Evolutionary conservation across 2,329 filamentous ascomycete species (phyloP).

Genomic region (Lecanicillium sp.): DNA sequence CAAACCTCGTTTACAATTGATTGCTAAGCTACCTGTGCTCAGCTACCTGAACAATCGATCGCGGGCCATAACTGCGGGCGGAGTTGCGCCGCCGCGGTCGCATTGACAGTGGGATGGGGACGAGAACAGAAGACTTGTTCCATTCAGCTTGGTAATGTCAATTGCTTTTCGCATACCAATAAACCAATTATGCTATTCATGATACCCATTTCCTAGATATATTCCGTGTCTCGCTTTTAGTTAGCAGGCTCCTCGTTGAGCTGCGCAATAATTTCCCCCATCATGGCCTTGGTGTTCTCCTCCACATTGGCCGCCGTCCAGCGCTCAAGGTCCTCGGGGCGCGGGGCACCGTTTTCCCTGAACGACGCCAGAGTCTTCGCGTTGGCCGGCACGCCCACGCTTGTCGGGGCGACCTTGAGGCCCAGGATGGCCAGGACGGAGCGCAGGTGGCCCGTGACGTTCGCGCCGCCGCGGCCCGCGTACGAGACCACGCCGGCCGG

Average conservation of each 20-base stretch:
- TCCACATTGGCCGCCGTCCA: constrained; percentile 1
- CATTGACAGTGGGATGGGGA: too few species aligned
- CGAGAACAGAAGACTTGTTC: too few species aligned
- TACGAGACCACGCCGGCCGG: constrained; percentile 47
- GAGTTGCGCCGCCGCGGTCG: too few species aligned
- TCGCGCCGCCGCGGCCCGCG: constrained; percentile 37
- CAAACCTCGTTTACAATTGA: too few species aligned
- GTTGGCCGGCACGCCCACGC: not conserved
- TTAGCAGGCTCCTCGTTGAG: not conserved
- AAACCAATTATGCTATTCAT: too few species aligned
- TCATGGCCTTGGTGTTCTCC: constrained; percentile 4
- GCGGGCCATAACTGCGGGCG: too few species aligned
- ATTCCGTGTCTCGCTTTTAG: not conserved
- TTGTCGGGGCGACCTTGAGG: not conserved
- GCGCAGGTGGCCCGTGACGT: constrained; percentile 4
- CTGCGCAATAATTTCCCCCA: constrained; percentile 6
- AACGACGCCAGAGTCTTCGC: constrained; percentile 9
- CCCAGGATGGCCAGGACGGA: constrained; percentile 3
- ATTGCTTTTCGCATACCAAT: too few species aligned
- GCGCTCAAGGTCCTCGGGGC: constrained; percentile 8
- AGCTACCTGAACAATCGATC: too few species aligned
- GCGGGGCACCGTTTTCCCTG: not conserved
- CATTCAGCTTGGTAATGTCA: too few species aligned
- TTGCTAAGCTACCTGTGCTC: too few species aligned
- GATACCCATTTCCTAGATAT: not conserved